Percentiles rank a stretch among this genome's conserved stretches.
phyloP scores from a whole-genome alignment of 805 yeast species.

The Yamadazyma insecticola region DNA sequence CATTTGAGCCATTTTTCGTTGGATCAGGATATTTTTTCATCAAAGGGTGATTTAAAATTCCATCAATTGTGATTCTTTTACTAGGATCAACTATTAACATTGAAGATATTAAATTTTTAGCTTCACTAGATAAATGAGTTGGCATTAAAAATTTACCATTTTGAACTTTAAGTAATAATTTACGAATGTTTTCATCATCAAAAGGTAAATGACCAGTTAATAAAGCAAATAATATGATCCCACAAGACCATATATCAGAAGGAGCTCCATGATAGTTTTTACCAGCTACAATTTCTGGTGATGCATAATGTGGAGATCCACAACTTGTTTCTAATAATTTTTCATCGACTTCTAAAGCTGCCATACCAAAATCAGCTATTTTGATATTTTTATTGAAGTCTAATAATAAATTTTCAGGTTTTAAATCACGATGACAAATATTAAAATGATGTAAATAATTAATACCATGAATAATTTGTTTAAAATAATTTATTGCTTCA shows the following conservation, averaged over 20 bases:
- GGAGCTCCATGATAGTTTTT: slow-evolving; percentile 94
- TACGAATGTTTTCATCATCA: slow-evolving; percentile 92
- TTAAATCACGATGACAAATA: slow-evolving; percentile 83
- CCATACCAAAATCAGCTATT: slow-evolving; percentile 99
- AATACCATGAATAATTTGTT: slow-evolving; percentile 80
- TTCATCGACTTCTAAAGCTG: slow-evolving; percentile 84
- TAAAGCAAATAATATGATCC: slow-evolving; percentile 88
- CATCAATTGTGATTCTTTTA: slow-evolving; percentile 72
- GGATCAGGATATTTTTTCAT: slow-evolving; percentile 64
- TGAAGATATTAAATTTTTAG: slow-evolving; percentile 74
- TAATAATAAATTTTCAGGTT: slow-evolving; percentile 73
- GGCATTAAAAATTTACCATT: slow-evolving; percentile 86
- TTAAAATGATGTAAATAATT: slow-evolving; percentile 81
- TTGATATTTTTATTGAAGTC: slow-evolving; percentile 87
- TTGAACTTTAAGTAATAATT: slow-evolving; percentile 83
- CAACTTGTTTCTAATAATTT: slow-evolving; percentile 88
- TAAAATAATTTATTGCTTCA: slow-evolving; percentile 87
- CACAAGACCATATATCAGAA: slow-evolving; percentile 97
- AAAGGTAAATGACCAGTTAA: slow-evolving; percentile 94
- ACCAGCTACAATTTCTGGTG: slow-evolving; percentile 97
- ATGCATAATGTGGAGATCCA: slow-evolving; percentile 98
- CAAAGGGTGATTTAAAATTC: slow-evolving; percentile 77
- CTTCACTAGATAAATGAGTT: slow-evolving; percentile 70
- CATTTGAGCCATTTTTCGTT: slow-evolving; percentile 8
- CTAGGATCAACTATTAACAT: slow-evolving; percentile 84